phyloP scores from a whole-genome alignment of 202 grass and related monocot species.

The Digitaria exilis region DNA sequence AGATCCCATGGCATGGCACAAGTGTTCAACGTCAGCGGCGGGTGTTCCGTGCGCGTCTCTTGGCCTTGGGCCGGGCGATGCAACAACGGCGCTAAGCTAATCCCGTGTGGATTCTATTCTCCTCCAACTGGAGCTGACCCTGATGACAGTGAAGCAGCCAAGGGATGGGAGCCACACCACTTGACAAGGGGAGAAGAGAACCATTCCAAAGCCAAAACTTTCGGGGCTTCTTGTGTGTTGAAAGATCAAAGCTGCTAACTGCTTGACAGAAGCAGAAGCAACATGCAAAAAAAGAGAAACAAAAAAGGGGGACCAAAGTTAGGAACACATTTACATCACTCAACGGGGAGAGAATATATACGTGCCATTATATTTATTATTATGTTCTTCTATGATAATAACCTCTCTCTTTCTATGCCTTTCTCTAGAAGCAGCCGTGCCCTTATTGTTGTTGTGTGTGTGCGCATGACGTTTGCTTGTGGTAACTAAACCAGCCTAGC shows the following conservation, averaged over 20 bases:
- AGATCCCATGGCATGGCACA: neutral
- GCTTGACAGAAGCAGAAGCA: neutral
- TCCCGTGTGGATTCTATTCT: neutral
- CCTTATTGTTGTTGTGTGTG: neutral
- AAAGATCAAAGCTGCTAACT: neutral
- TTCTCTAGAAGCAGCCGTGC: constrained; percentile 8
- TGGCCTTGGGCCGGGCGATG: too few relatives aligned
- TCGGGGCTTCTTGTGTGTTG: constrained; percentile 1
- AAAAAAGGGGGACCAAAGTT: neutral
- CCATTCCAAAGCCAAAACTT: constrained; percentile 37
- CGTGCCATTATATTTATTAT: neutral
- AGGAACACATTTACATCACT: constrained; percentile 29
- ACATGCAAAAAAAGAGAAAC: neutral
- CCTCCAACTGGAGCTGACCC: neutral
- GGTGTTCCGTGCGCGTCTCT: neutral
- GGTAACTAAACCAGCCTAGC: constrained; percentile 8
- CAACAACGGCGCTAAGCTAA: neutral
- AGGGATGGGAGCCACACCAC: neutral
- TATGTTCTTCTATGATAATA: neutral
- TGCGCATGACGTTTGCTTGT: neutral
- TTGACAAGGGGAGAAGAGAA: neutral
- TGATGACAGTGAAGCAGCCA: neutral
- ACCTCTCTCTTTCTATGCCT: neutral
- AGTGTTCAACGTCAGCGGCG: neutral
- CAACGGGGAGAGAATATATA: neutral